Base-by-base conservation (phyloP, 805 yeast genomes). In the Candida oleophila region DNA sequence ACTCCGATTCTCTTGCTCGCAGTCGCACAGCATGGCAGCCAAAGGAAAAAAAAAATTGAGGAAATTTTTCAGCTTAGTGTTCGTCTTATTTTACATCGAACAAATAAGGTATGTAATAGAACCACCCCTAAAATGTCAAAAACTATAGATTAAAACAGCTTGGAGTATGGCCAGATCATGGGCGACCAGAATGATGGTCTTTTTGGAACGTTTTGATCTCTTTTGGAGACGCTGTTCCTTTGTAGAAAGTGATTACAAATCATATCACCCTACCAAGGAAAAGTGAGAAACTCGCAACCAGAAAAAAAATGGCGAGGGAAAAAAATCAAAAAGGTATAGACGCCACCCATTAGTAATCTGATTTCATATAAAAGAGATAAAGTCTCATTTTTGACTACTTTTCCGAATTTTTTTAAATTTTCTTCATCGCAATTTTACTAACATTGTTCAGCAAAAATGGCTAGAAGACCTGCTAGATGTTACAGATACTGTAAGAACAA, bases 391-490 rank as follows among this genome's bases (percentile, higher is more conserved):
- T n/a, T n/a, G n/a, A n/a, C n/a, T n/a, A n/a, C n/a, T n/a, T n/a
- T n/a, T n/a, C n/a, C n/a, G n/a, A n/a, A n/a, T n/a, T 15, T 16
- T 15, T 18, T 18, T 16, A 20, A 37, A n/a, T n/a, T n/a, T n/a
- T n/a, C n/a, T n/a, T n/a, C n/a, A n/a, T n/a, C n/a, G n/a, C n/a
- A n/a, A 19, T n/a, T 22, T 4, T 22, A 41, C 44, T 41, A 33
- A 41, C 44, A 33, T n/a, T 20, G 14, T 37, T 21, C 38, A 42
- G 45, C 33, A 42, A 88, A 85, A 76, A 92, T 92, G 98, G 97
- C 98, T 78, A 90, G 98, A 83, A 92, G 98, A 87, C 99, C 99
- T 80, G 99, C 99, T 85, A 89, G 98, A 87, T 94, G 99, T 85
- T 94, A 94, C 97, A 90, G 99, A 84, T 94, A 92, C 95, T 95